phyloP scores from a whole-genome alignment of 495 filamentous ascomycete genomes.

The Rhypophila decipiens region DNA sequence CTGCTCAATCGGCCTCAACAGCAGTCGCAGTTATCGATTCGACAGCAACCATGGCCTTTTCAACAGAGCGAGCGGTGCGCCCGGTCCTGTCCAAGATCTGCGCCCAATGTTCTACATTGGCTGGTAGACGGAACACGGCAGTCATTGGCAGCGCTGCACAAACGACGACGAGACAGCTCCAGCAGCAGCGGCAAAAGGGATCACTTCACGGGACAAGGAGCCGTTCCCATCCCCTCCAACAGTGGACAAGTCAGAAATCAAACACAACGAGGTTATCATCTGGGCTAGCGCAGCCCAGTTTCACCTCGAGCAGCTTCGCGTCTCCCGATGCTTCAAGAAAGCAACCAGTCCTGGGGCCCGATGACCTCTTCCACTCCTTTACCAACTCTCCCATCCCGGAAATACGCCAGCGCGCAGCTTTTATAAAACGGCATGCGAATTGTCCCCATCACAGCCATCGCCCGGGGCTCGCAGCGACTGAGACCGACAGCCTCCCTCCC shows the following conservation, averaged over 20 bases:
- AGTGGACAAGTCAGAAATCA: not conserved
- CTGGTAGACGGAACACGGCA: constrained; percentile 6
- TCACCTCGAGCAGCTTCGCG: constrained; percentile 2
- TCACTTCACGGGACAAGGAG: constrained; percentile 8
- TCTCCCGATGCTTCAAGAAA: not conserved
- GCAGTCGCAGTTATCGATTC: no score
- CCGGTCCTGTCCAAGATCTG: constrained; percentile 22
- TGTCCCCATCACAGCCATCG: constrained; percentile 86
- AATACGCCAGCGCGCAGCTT: constrained; percentile 78
- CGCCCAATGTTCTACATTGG: constrained; percentile 20
- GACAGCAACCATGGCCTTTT: constrained; percentile 28
- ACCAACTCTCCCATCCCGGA: constrained; percentile 77
- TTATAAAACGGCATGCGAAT: constrained; percentile 82
- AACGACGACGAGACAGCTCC: not conserved
- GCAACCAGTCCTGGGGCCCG: constrained; percentile 52
- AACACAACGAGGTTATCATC: constrained; percentile 15
- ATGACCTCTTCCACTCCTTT: constrained; percentile 91
- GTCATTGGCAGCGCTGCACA: constrained; percentile 13
- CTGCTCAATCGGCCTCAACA: no score
- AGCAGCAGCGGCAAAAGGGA: constrained; percentile 11
- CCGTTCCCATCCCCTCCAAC: not conserved
- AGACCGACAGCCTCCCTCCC: constrained; percentile 51
- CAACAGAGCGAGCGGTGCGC: constrained; percentile 24
- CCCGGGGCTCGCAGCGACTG: constrained; percentile 36
- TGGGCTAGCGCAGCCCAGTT: constrained; percentile 10